Percentiles rank a stretch among this genome's conserved stretches.
Evolutionary conservation across 2,329 filamentous ascomycete species (phyloP).

Genomic region (Lithohypha guttulata): DNA sequence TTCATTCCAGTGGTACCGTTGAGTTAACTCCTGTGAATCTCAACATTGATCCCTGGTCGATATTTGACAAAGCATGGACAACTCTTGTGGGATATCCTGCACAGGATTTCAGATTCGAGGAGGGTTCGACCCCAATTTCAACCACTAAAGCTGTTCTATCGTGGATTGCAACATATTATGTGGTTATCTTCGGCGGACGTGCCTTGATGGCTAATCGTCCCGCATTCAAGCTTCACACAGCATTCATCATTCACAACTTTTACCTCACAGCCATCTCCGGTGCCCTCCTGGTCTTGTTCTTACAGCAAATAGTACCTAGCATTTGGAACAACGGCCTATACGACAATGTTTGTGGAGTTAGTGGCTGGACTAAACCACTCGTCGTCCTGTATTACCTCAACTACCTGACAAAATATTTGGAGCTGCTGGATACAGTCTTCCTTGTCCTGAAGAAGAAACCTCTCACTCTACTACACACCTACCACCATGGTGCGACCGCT

Average conservation of each 20-base stretch:
- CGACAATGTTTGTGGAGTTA: conserved; percentile 70
- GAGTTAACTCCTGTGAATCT: conserved; percentile 69
- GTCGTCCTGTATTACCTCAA: conserved; percentile 98
- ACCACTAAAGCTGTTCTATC: conserved; percentile 73
- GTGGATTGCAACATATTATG: conserved; percentile 80
- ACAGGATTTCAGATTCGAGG: conserved; percentile 73
- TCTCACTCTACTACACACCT: conserved; percentile 96
- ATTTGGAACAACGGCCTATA: conserved; percentile 73
- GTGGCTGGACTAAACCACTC: conserved; percentile 88
- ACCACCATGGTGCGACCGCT: conserved; percentile 94
- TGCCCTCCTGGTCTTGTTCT: conserved; percentile 68
- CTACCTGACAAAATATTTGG: conserved; percentile 96
- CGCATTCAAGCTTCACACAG: conserved; percentile 72
- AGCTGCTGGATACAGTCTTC: conserved; percentile 91
- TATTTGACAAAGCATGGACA: conserved; percentile 82
- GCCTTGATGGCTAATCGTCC: conserved; percentile 81
- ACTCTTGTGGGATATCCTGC: conserved; percentile 67
- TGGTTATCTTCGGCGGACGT: conserved; percentile 83
- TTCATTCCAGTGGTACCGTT: conserved; percentile 19
- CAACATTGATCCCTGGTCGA: conserved; percentile 81
- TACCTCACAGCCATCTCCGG: conserved; percentile 78
- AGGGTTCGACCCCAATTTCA: conserved; percentile 77
- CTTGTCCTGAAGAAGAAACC: conserved; percentile 99
- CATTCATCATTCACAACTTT: conserved; percentile 97
- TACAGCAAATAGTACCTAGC: conserved; percentile 82